Evolutionary conservation across 352 stramenopile species (phyloP).

Genomic region (Nothophytophthora sp.): DNA sequence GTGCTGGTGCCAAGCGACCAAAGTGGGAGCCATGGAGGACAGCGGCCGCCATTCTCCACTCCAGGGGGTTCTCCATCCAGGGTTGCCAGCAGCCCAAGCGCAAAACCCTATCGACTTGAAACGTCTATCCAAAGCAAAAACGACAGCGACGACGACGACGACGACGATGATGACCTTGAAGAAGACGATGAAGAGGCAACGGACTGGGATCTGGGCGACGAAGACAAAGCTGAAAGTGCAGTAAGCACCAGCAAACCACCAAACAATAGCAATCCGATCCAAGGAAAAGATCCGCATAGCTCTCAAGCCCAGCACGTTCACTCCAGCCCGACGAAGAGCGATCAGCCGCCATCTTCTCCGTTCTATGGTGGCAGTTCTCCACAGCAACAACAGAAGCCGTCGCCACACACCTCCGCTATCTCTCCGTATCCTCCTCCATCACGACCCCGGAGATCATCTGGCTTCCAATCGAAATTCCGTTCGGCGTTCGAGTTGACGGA

Average conservation of each 20-base stretch:
- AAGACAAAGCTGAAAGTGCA: neutral
- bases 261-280: neutral
- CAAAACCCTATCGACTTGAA: neutral
- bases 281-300: too few species aligned
- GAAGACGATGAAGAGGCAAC: slow-evolving; percentile 42
- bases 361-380: too few species aligned
- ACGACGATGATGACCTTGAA: slow-evolving; percentile 39
- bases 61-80: slow-evolving; percentile 3
- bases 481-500: slow-evolving; percentile 30
- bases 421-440: neutral
- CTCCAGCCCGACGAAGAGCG: too few species aligned
- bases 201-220: slow-evolving; percentile 37
- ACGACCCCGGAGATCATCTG: slow-evolving; percentile 8
- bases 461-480: slow-evolving; percentile 30
- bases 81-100: neutral
- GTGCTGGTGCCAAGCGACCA: slow-evolving; percentile 12
- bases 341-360: too few species aligned
- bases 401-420: too few species aligned
- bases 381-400: neutral
- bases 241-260: neutral
- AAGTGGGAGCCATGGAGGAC: slow-evolving; percentile 6
- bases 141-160: slow-evolving; percentile 22
- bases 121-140: slow-evolving; percentile 1
- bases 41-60: slow-evolving; percentile 9
- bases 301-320: neutral